phyloP scores from a whole-genome alignment of 2,329 filamentous ascomycete species.

The Eurotiales sp. region DNA sequence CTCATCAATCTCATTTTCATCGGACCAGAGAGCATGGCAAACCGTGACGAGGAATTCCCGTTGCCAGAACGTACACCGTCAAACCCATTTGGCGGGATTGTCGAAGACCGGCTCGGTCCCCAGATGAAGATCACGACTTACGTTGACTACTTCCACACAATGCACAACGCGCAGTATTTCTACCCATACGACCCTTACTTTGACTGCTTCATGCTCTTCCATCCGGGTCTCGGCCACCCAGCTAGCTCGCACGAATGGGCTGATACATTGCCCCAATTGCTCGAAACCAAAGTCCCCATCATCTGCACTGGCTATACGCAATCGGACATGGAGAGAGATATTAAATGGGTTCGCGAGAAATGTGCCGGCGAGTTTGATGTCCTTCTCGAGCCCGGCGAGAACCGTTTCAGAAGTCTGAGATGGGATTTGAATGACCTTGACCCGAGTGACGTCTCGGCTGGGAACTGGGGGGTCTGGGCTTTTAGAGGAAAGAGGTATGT shows the following conservation, averaged over 20 bases:
- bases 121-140: slow-evolving; percentile 96
- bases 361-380: slow-evolving; percentile 89
- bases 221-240: slow-evolving; percentile 92
- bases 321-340: slow-evolving; percentile 88
- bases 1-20: slow-evolving; percentile 90
- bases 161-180: slow-evolving; percentile 88
- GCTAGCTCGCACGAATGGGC: slow-evolving; percentile 92
- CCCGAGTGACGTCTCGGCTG: slow-evolving; percentile 87
- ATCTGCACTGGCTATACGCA: slow-evolving; percentile 95
- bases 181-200: slow-evolving; percentile 97
- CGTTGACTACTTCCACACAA: slow-evolving; percentile 96
- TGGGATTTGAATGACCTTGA: slow-evolving; percentile 98
- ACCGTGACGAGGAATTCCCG: slow-evolving; percentile 89
- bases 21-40: slow-evolving; percentile 91
- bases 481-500: slow-evolving; percentile 93
- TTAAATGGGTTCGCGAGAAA: slow-evolving; percentile 82
- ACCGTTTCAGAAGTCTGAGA: slow-evolving; percentile 83
- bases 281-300: slow-evolving; percentile 94
- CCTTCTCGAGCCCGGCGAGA: slow-evolving; percentile 87
- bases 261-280: slow-evolving; percentile 78
- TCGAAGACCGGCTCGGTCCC: slow-evolving; percentile 84
- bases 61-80: slow-evolving; percentile 76
- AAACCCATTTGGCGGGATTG: slow-evolving; percentile 90
- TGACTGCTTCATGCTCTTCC: slow-evolving; percentile 95
- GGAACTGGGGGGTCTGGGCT: slow-evolving; percentile 96